These are phyloP conservation scores for Candida labiduridarum DNA, from an alignment of 1,139 yeast genomes.

Conservation along the genomic window DNA sequence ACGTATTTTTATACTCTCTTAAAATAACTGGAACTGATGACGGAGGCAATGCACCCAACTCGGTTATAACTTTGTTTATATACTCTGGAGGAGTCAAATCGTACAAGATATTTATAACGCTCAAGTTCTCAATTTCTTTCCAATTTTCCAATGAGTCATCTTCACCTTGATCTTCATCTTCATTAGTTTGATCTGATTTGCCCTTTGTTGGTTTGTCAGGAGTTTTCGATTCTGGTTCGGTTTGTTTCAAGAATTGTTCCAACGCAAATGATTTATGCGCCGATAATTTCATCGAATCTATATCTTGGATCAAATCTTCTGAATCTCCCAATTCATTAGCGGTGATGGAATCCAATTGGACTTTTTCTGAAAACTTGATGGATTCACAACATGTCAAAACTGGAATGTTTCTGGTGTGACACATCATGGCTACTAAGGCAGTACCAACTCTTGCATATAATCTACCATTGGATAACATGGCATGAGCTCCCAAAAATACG, in stretches of 20 bases:
- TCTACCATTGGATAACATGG: conserved; percentile 94
- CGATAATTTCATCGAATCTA: conserved; percentile 52
- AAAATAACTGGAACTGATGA: conserved; percentile 95
- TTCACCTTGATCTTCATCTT: conserved; percentile 13
- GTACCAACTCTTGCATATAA: conserved; percentile 94
- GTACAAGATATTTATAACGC: conserved; percentile 82
- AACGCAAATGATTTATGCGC: conserved; percentile 66
- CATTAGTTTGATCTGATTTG: conserved; percentile 18
- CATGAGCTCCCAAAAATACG: conserved; percentile 94
- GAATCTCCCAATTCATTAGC: conserved; percentile 90
- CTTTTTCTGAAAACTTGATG: conserved; percentile 91
- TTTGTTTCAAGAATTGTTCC: conserved; percentile 61
- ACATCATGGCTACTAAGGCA: conserved; percentile 90
- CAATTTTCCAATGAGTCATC: conserved; percentile 56
- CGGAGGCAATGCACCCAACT: conserved; percentile 94
- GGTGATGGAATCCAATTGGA: conserved; percentile 93
- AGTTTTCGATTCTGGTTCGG: conserved; percentile 26
- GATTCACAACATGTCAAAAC: conserved; percentile 96
- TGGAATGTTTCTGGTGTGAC: conserved; percentile 85
- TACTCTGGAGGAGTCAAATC: conserved; percentile 95
- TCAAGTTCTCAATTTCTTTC: conserved; percentile 64
- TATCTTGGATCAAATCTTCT: conserved; percentile 63
- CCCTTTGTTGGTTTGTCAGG: conserved; percentile 15
- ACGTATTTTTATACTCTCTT: conserved; percentile 78
- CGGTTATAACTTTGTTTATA: conserved; percentile 93